These are phyloP conservation scores for Spergularia azorica DNA, from an alignment of 179 eudicot species.

Conservation along the genomic window DNA sequence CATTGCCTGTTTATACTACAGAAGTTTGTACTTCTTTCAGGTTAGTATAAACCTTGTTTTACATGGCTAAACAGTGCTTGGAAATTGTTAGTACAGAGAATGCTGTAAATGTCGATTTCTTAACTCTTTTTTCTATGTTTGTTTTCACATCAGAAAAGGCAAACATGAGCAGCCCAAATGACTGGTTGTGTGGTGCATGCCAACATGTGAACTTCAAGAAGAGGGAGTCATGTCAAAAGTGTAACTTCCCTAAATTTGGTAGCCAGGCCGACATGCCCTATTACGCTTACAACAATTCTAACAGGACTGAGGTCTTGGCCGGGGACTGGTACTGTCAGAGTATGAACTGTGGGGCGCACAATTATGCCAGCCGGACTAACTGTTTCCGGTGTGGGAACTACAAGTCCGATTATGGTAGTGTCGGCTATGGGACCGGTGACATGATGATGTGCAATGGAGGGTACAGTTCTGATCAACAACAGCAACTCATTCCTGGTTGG, in stretches of 20 bases:
- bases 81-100: neutral
- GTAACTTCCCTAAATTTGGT: slow-evolving; percentile 62
- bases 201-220: slow-evolving; percentile 84
- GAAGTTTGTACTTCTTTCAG: slow-evolving; percentile 9
- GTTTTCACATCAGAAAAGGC: slow-evolving; percentile 17
- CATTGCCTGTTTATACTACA: neutral
- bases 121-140: neutral
- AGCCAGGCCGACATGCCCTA: slow-evolving; percentile 45
- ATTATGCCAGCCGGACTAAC: slow-evolving; percentile 81
- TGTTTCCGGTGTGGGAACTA: slow-evolving; percentile 69
- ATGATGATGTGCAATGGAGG: slow-evolving; percentile 38
- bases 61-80: neutral
- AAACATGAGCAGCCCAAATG: slow-evolving; percentile 76
- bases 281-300: slow-evolving; percentile 22
- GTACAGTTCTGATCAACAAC: slow-evolving; percentile 31
- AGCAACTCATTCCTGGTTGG: slow-evolving; percentile 67
- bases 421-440: slow-evolving; percentile 34
- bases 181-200: slow-evolving; percentile 92
- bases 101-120: neutral
- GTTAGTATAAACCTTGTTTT: slow-evolving; percentile 13
- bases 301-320: slow-evolving; percentile 62
- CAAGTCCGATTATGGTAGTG: slow-evolving; percentile 43
- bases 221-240: slow-evolving; percentile 80
- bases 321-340: slow-evolving; percentile 93
- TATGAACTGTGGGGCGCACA: slow-evolving; percentile 83